A percentile compares a stretch with the other conserved stretches of the same genome.
These are phyloP conservation scores for Penicillium bovifimosum DNA, from an alignment of 495 filamentous ascomycete species.

Conservation along the genomic window DNA sequence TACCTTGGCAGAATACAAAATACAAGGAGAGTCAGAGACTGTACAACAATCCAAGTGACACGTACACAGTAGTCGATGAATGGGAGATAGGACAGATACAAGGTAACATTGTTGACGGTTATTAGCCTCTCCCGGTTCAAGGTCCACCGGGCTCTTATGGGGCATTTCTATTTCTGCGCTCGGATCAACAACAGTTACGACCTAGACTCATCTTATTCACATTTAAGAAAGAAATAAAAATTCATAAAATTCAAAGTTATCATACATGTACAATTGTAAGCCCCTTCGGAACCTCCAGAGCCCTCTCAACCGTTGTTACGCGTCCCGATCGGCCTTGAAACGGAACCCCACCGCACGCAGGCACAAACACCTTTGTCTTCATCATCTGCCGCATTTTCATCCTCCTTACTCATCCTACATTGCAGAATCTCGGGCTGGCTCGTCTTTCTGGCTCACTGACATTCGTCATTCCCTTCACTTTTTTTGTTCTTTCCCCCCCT, in stretches of 20 bases:
- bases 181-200: background rate
- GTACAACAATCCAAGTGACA: background rate
- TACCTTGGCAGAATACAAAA: background rate
- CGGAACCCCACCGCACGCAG: conserved; percentile 33
- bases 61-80: background rate
- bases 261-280: too few relatives aligned
- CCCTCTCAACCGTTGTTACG: conserved; percentile 13
- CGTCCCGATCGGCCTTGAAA: conserved; percentile 31
- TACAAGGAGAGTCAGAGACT: background rate
- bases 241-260: background rate
- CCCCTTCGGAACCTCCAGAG: background rate
- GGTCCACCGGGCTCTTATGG: background rate
- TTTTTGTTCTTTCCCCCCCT: background rate
- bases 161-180: background rate
- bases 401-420: conserved; percentile 11
- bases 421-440: conserved; percentile 26
- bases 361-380: conserved; percentile 15
- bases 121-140: too few relatives aligned
- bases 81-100: background rate
- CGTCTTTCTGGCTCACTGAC: conserved; percentile 14
- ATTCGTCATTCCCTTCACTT: conserved; percentile 8
- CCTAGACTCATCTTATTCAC: background rate
- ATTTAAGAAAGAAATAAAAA: background rate
- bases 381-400: conserved; percentile 4
- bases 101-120: too few relatives aligned